Conservation (phyloP, 2,329 filamentous ascomycete genomes). For the Colletotrichum tropicale region DNA sequence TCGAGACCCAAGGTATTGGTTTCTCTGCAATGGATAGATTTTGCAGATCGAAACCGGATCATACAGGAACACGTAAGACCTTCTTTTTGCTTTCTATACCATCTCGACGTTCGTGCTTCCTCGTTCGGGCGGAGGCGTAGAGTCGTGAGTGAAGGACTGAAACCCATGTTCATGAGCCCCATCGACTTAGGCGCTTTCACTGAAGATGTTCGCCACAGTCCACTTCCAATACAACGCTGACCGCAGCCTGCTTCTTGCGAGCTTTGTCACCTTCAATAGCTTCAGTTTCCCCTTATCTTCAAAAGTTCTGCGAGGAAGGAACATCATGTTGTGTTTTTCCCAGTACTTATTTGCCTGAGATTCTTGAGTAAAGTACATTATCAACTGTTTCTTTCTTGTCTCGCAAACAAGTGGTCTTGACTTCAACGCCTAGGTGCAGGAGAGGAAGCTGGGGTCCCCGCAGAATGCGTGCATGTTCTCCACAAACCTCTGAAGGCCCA, state of each 20-base stretch:
- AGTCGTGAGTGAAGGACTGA: background rate
- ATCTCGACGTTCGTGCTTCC: background rate
- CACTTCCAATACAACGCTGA: background rate
- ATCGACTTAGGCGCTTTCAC: background rate
- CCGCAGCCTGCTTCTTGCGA: background rate
- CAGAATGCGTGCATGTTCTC: background rate
- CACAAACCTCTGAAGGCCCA: background rate
- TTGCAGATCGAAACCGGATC: no score
- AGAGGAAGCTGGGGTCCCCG: background rate
- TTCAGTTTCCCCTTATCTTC: background rate
- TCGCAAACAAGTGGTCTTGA: background rate
- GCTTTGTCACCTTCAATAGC: background rate
- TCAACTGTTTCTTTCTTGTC: background rate
- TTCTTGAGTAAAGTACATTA: fast-evolving
- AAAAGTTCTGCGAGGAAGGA: background rate
- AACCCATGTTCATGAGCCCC: background rate
- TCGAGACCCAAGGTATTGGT: background rate
- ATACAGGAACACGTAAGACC: background rate
- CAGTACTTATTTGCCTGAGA: background rate
- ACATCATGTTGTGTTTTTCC: background rate
- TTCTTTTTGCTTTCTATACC: background rate
- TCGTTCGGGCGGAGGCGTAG: background rate
- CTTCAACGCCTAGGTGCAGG: background rate
- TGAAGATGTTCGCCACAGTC: background rate
- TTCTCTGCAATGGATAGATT: background rate